These are phyloP conservation scores for Colletotrichum sp. DNA, from an alignment of 2,329 filamentous ascomycete species.

Conservation along the genomic window DNA sequence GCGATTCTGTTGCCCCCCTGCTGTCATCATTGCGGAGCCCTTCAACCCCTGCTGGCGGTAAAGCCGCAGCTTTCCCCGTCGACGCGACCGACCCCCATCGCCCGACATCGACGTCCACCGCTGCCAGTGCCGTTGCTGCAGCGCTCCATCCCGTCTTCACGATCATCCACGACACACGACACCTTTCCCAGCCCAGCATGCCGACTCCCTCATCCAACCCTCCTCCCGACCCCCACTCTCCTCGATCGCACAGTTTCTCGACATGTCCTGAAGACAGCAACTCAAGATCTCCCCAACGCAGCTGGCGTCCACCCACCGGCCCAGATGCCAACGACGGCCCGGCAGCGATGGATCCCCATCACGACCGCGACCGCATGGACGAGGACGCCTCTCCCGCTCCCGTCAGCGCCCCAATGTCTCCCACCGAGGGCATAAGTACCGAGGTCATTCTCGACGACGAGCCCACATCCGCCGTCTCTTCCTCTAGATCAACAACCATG, in stretches of 20 bases:
- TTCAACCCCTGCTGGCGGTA: constrained; percentile 19
- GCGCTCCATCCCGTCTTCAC: not conserved
- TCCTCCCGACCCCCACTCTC: constrained; percentile 40
- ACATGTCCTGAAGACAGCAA: constrained; percentile 48
- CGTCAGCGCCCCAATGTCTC: constrained; percentile 14
- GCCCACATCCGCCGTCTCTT: constrained; percentile 28
- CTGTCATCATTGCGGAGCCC: constrained; percentile 14
- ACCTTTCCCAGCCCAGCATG: constrained; percentile 35
- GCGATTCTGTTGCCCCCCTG: not conserved
- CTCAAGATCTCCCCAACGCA: constrained; percentile 21
- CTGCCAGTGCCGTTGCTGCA: not conserved
- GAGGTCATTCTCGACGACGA: constrained; percentile 26
- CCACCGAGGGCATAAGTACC: constrained; percentile 10
- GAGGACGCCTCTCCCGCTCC: constrained; percentile 31
- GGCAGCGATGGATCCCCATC: constrained; percentile 28
- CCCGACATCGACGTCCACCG: constrained; percentile 19
- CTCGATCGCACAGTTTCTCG: constrained; percentile 42
- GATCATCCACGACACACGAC: not conserved
- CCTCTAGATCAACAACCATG: constrained; percentile 47
- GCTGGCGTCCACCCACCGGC: constrained; percentile 14
- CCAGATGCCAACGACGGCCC: not conserved
- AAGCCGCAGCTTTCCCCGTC: constrained; percentile 21
- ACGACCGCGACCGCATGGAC: constrained; percentile 27
- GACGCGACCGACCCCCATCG: constrained; percentile 21
- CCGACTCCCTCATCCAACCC: constrained; percentile 51